Conservation (phyloP, 1,139 yeast genomes). For the Hyphopichia fennica region DNA sequence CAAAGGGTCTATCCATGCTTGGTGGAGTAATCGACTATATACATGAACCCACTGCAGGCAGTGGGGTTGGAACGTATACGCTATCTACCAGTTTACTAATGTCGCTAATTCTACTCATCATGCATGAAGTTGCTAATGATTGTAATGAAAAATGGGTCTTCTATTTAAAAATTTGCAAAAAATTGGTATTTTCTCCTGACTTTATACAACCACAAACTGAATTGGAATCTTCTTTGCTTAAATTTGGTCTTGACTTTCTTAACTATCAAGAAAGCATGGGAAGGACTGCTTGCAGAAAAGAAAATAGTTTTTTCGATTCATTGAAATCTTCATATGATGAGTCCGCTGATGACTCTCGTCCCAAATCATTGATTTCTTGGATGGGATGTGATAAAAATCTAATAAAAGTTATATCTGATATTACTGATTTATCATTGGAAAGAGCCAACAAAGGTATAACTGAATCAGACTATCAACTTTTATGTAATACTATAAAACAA, state of each 20-base stretch:
- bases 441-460: constrained; percentile 15
- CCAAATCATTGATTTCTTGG: constrained; percentile 13
- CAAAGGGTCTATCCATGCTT: background rate
- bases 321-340: constrained; percentile 14
- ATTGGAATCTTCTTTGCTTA: constrained; percentile 21
- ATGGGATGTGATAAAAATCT: constrained; percentile 33
- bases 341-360: background rate
- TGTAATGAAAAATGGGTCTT: constrained; percentile 25
- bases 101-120: constrained; percentile 23
- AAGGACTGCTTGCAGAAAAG: constrained; percentile 33
- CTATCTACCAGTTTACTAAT: constrained; percentile 19
- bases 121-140: constrained; percentile 30
- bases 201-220: constrained; percentile 14
- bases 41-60: background rate
- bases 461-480: constrained; percentile 14
- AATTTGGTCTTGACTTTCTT: constrained; percentile 27
- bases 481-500: constrained; percentile 13
- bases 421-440: constrained; percentile 36
- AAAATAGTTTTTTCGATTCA: constrained; percentile 22
- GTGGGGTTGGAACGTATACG: background rate
- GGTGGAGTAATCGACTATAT: background rate
- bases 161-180: constrained; percentile 22
- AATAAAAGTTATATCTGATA: constrained; percentile 29
- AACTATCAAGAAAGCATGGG: constrained; percentile 34
- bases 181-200: constrained; percentile 14